Evolutionary conservation across 768 basidiomycete species (phyloP), one percentile per base, ranked within the genome.

Genomic region (Galerina marginata): DNA sequence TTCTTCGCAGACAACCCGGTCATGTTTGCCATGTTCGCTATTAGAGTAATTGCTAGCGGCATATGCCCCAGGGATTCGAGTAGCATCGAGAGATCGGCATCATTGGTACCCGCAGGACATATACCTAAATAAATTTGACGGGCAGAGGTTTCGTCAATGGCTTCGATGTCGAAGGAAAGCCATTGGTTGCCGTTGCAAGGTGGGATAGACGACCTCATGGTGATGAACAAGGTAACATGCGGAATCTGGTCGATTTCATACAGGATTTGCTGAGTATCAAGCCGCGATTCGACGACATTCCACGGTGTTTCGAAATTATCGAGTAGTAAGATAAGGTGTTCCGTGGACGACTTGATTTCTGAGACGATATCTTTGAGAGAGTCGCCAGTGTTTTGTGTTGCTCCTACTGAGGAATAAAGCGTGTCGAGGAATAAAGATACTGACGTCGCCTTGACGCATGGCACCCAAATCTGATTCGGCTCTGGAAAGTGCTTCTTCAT

Each of bases 271-370:
- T 42, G 23, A 11, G 38, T 23, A 14, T 49, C 38, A 10, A n/a
- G 38, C 16, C 37, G 1, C 6, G 51, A 42, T 9, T 53, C 25
- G 15, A 23, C 16, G 5, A 63, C 49, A 15, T 74, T 69, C 78
- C 77, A 79, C 4, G 74, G 68, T 1, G 76, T 77, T 65, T 80
- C 79, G 47, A 80, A 77, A 58, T 79, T 76, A 49, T 80, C 77
- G 3, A 80, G 63, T 33, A 79, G 57, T n/a, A 80, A 26, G 40
- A 79, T 39, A 9, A 70, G 63, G 9, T 65, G 71, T 3, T 68
- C 63, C 25, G 63, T 62, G 12, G 65, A 59, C 6, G 53, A 29
- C 16, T 60, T 39, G 15, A 73, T 67, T 51, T 70, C 71, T 2
- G 54, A 56, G 9, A 71, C 38, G 49, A 70, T 64, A 52, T 69